Evolutionary conservation across 768 basidiomycete species (phyloP).

Genomic region (Gloeophyllum trabeum): DNA sequence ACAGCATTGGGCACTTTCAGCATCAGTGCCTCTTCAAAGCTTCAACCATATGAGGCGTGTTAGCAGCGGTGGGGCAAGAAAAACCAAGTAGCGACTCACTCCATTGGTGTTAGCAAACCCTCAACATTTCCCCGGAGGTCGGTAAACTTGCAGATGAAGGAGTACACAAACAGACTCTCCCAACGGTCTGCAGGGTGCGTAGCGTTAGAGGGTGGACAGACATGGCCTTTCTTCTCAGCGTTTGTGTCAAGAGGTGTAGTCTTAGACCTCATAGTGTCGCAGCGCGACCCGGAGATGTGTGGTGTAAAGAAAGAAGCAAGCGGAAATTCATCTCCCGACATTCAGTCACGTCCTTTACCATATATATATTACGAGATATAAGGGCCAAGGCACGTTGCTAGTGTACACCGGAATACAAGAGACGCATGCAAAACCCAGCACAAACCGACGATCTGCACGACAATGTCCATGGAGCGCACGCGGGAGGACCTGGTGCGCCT

Average conservation of each 20-base stretch:
- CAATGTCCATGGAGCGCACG: too few species aligned
- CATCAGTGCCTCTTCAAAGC: conserved; percentile 73
- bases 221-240: conserved; percentile 36
- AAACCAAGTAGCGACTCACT: conserved; percentile 42
- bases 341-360: background rate
- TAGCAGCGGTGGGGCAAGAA: conserved; percentile 4
- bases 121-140: conserved; percentile 63
- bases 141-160: conserved; percentile 79
- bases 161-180: conserved; percentile 80
- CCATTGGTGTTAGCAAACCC: conserved; percentile 71
- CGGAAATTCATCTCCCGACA: background rate
- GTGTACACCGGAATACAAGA: background rate
- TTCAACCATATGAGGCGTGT: conserved; percentile 19
- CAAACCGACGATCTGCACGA: background rate
- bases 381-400: background rate
- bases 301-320: background rate
- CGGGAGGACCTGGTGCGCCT: too few species aligned
- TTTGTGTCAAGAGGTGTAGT: conserved; percentile 16
- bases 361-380: background rate
- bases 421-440: background rate
- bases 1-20: conserved; percentile 61
- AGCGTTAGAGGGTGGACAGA: conserved; percentile 48
- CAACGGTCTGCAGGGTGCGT: conserved; percentile 73
- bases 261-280: conserved; percentile 23
- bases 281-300: background rate